Conservation (phyloP, 2,329 filamentous ascomycete species). For the Penicillium brasilianum region DNA sequence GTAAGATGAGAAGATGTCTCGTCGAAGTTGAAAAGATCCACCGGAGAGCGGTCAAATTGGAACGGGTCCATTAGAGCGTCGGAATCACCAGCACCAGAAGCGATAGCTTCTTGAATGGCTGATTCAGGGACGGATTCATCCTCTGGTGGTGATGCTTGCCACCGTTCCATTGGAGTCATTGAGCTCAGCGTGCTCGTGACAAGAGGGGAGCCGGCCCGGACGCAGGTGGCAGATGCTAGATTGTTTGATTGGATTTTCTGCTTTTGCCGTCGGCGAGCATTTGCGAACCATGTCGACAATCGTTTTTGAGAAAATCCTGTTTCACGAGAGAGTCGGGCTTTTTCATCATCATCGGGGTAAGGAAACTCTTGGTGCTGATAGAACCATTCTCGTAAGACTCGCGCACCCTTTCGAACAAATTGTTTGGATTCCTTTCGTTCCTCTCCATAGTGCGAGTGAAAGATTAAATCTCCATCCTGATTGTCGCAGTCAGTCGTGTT, state of each 20-base stretch:
- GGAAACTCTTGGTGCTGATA: slow-evolving; percentile 53
- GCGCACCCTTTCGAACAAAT: slow-evolving; percentile 53
- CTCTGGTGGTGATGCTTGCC: slow-evolving; percentile 52
- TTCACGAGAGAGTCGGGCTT: slow-evolving; percentile 45
- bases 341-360: slow-evolving; percentile 57
- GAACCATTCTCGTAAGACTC: slow-evolving; percentile 55
- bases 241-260: slow-evolving; percentile 33
- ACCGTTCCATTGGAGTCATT: slow-evolving; percentile 56
- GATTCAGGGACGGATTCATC: slow-evolving; percentile 50
- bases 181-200: slow-evolving; percentile 40
- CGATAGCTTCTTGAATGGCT: slow-evolving; percentile 46
- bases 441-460: background rate
- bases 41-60: slow-evolving; percentile 18
- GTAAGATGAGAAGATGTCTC: slow-evolving; percentile 35
- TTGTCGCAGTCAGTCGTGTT: background rate
- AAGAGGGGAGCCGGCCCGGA: slow-evolving; percentile 53
- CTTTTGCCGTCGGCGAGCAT: slow-evolving; percentile 56
- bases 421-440: slow-evolving; percentile 40
- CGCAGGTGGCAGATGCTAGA: slow-evolving; percentile 30
- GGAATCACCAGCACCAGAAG: slow-evolving; percentile 10
- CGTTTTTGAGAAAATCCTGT: slow-evolving; percentile 55
- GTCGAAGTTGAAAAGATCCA: slow-evolving; percentile 37
- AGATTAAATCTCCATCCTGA: background rate
- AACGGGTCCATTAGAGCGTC: slow-evolving; percentile 17
- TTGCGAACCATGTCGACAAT: slow-evolving; percentile 58